A percentile compares a stretch with the other conserved stretches of the same genome.
Conservation (phyloP, 345 rosid genomes). For the Citrus reticulata region DNA sequence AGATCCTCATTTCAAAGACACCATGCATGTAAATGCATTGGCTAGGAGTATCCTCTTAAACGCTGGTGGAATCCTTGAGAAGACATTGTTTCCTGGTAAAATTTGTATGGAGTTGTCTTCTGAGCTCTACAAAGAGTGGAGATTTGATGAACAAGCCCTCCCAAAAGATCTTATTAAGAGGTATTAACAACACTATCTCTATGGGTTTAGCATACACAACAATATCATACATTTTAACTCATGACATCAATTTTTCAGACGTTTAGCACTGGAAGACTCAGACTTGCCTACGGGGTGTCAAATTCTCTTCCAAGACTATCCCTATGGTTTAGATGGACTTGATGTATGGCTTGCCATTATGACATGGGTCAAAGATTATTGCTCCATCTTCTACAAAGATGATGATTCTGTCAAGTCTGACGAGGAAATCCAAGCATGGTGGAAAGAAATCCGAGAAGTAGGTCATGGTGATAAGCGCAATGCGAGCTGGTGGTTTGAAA, state of each 20-base stretch:
- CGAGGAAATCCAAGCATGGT: conserved; percentile 60
- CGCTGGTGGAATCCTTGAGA: conserved; percentile 62
- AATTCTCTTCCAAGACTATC: conserved; percentile 52
- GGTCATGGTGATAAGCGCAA: conserved; percentile 52
- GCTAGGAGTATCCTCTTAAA: conserved; percentile 42
- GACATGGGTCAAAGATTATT: conserved; percentile 49
- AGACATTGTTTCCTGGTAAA: conserved; percentile 39
- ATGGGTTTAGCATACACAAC: neutral
- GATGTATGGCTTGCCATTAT: conserved; percentile 52
- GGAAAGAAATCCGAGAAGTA: conserved; percentile 48
- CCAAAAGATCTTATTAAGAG: conserved; percentile 55
- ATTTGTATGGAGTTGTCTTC: conserved; percentile 56
- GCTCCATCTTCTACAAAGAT: conserved; percentile 47
- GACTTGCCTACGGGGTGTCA: conserved; percentile 36
- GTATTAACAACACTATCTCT: conserved; percentile 18
- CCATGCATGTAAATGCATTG: conserved; percentile 62
- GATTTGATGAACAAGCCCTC: conserved; percentile 61
- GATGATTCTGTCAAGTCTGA: conserved; percentile 40
- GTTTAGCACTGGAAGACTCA: conserved; percentile 42
- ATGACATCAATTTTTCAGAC: conserved; percentile 31
- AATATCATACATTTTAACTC: neutral
- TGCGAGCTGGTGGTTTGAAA: conserved; percentile 48
- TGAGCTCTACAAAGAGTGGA: conserved; percentile 55
- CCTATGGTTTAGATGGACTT: conserved; percentile 62
- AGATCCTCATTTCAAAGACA: conserved; percentile 71